Base-by-base conservation (phyloP, 2,329 filamentous ascomycete genomes). In the Cladorrhinum sp. region DNA sequence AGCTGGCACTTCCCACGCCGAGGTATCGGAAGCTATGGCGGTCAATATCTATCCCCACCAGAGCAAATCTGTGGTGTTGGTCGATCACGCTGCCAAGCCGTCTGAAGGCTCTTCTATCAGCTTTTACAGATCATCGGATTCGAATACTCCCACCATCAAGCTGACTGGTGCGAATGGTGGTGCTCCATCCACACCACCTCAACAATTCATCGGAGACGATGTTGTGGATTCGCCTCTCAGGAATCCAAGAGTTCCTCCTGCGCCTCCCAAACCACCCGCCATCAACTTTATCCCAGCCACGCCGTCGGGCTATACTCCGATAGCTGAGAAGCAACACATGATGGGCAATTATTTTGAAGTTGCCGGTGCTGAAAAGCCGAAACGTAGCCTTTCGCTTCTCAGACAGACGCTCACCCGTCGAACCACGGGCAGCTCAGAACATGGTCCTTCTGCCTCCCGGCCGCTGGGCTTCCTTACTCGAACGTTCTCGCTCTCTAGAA, bases 271-370 rank as follows among this genome's bases (percentile, higher is more conserved):
- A 28, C 76, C 74, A 5, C 79, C 78, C 9, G 74, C 73, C 1
- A 81, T 88, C 66, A 81, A 84, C 59, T 84, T 88, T 62, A 87
- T 85, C 33, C 85, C 85, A 0, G 84, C 85, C 24, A 87, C 85
- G 0, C 85, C 85, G 2, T 86, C 84, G 1, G 85, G 82, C 1
- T 68, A 82, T 49, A 86, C 84, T 1, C 84, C 85, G 9, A 75
- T 79, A 1, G 68, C 77, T 1, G 84, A 86, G 64, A 81, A 78
- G 67, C 75, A 80, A 59, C 75, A 75, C 23, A 79, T 79, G 66
- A 71, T 83, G 21, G 83, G 83, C 0, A 85, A 83, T 63, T 83
- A 81, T 55, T 81, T 81, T 56, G 82, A 83, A 26, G 74, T 79
- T 23, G 72, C 74, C 1, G 39, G 54, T 23, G 76, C 74, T 16